Evolutionary conservation across 108 stramenopile genomes (phyloP).

Genomic region (Nitzschia sp.): DNA sequence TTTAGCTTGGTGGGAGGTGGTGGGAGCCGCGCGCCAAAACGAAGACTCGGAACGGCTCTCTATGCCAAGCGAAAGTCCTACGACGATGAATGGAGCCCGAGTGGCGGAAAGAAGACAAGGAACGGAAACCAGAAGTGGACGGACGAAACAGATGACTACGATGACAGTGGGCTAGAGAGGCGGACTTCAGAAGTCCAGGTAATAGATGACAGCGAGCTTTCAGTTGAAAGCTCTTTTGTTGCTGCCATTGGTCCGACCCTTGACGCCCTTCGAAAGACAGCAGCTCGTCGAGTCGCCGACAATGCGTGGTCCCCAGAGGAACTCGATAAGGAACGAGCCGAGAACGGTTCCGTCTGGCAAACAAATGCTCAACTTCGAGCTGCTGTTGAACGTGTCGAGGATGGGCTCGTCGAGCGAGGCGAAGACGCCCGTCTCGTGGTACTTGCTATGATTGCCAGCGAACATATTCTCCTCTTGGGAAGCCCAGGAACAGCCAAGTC

Average conservation of each 20-base stretch:
- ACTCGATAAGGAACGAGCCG: conserved; percentile 5
- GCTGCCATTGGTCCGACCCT: background rate
- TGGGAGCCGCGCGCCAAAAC: background rate
- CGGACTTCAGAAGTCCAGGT: background rate
- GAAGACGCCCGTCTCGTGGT: conserved; percentile 68
- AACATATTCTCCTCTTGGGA: conserved; percentile 69
- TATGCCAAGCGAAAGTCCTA: conserved; percentile 18
- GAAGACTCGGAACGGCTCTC: conserved; percentile 3
- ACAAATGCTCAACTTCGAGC: conserved; percentile 28
- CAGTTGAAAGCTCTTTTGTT: background rate
- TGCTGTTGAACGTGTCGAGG: conserved; percentile 46
- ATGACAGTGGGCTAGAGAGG: background rate
- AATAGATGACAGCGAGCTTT: background rate
- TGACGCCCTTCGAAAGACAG: conserved; percentile 9
- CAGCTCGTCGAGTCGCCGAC: background rate
- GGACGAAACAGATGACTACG: background rate
- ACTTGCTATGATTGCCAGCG: conserved; percentile 61
- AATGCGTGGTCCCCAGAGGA: conserved; percentile 14
- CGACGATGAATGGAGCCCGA: conserved; percentile 27
- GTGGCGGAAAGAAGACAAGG: background rate
- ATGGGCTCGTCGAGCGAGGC: conserved; percentile 70
- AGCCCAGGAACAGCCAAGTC: conserved; percentile 57
- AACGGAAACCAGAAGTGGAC: background rate
- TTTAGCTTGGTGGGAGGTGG: background rate
- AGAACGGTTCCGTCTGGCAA: conserved; percentile 8